Evolutionary conservation across 495 filamentous ascomycete species (phyloP), one percentile per base, ranked within the genome.

Genomic region (Penicillium turbatum): DNA sequence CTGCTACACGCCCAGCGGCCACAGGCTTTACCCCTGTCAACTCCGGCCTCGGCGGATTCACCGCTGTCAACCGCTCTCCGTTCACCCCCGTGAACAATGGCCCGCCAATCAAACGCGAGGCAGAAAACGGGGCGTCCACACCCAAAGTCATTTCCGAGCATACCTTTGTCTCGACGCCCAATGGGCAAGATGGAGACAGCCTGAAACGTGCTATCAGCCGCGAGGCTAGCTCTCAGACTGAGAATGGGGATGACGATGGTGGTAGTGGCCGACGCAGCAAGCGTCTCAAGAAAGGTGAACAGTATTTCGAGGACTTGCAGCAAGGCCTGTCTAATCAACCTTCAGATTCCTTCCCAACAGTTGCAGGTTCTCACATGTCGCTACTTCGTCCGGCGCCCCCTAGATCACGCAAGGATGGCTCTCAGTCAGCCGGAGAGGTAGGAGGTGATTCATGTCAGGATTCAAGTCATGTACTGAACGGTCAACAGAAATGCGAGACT

Each of bases 301-400:
- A 2, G 54, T 48, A 44, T 50, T 60, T 64, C 41, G 54, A 15
- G 38, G 13, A 11, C 17, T 38, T 13, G 37, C 21, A 43, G 13
- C 10, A 41, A 9, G n/a, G 19, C 16, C 42, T n/a, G 10, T 34
- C 56, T 66, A 59, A 53, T 62, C 60, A 45, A 35, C n/a, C 4
- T 67, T 53, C 70, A 92, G 89, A 93, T 80, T 81, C 82, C 36
- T 85, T 86, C 48, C 92, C 92, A 15, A 96, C 89, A 35, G 88
- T 97, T 52, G 90, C 90, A 55, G 93, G 95, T 27, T 96, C 92
- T 34, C 90, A 97, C 73, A 98, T 97, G 93, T 92, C 87, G 51
- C 78, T 96, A 53, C 88, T 95, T 61, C 87, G 91, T 39, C 89
- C 90, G 35, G 84, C 87, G 9, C 86, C 80, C 16, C 87, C 89